A percentile compares a stretch with the other conserved stretches of the same genome.
phyloP scores from a whole-genome alignment of 2,329 filamentous ascomycete species.

The Xylaria sp. region DNA sequence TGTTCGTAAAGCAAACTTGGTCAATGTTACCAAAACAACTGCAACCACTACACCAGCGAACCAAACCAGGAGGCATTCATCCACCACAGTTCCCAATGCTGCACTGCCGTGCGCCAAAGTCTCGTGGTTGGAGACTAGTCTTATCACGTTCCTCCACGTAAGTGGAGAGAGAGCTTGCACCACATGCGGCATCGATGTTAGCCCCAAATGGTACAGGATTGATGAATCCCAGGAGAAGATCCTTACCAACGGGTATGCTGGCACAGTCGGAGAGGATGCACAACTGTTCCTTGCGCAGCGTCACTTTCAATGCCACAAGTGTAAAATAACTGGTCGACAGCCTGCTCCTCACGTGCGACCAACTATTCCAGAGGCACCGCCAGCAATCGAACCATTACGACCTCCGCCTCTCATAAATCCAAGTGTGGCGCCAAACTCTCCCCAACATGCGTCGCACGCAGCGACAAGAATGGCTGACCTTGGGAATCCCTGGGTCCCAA shows the following conservation, averaged over 20 bases:
- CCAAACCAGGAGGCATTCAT: conserved; percentile 67
- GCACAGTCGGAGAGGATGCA: conserved; percentile 64
- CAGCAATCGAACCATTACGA: conserved; percentile 44
- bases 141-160: conserved; percentile 48
- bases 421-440: conserved; percentile 43
- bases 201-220: conserved; percentile 78
- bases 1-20: conserved; percentile 88
- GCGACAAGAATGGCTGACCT: conserved; percentile 41
- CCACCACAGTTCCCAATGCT: conserved; percentile 55
- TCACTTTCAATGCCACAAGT: conserved; percentile 81
- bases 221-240: conserved; percentile 63
- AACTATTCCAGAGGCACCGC: conserved; percentile 46
- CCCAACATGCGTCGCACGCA: conserved; percentile 42
- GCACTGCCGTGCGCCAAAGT: conserved; percentile 39
- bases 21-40: conserved; percentile 69
- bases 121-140: conserved; percentile 47
- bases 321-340: conserved; percentile 66
- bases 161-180: conserved; percentile 68
- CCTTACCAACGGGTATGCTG: conserved; percentile 64
- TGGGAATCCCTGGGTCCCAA: conserved; percentile 43
- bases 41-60: conserved; percentile 55
- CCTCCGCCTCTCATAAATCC: conserved; percentile 46
- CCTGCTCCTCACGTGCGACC: conserved; percentile 51
- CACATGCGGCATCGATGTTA: conserved; percentile 75
- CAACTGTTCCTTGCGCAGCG: conserved; percentile 69